phyloP scores from a whole-genome alignment of 306 rosid genomes.

The Acacia melanoxylon region DNA sequence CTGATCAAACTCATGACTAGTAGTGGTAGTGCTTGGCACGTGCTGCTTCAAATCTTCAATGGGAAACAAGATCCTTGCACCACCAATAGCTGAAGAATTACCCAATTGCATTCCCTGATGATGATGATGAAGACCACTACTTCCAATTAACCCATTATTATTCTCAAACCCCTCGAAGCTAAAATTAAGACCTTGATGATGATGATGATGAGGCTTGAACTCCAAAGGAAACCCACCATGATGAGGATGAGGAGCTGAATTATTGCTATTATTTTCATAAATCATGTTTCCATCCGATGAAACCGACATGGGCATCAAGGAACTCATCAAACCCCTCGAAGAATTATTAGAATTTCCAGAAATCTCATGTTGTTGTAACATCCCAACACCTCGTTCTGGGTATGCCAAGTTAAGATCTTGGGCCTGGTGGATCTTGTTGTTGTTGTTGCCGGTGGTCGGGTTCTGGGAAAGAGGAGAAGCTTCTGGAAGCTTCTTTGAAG shows the following conservation, averaged over 20 bases:
- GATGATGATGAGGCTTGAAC: conserved; percentile 48
- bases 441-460: conserved; percentile 34
- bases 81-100: conserved; percentile 1
- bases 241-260: conserved; percentile 39
- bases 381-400: conserved; percentile 38
- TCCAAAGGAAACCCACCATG: conserved; percentile 50
- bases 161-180: conserved; percentile 71
- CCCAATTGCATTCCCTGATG: conserved; percentile 62
- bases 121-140: conserved; percentile 35
- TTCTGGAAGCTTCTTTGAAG: conserved; percentile 51
- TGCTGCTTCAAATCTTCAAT: conserved; percentile 76
- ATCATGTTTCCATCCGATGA: conserved; percentile 38
- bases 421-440: conserved; percentile 69
- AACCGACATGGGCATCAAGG: conserved; percentile 60
- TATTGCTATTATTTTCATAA: conserved; percentile 16
- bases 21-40: conserved; percentile 38
- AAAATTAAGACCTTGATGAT: conserved; percentile 50
- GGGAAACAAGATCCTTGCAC: conserved; percentile 89
- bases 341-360: background rate
- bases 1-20: conserved; percentile 46
- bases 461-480: conserved; percentile 55
- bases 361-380: conserved; percentile 10
- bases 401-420: conserved; percentile 88
- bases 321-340: conserved; percentile 56
- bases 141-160: conserved; percentile 46